phyloP scores from a whole-genome alignment of 75 land plant species.

The Cunninghamia lanceolata region DNA sequence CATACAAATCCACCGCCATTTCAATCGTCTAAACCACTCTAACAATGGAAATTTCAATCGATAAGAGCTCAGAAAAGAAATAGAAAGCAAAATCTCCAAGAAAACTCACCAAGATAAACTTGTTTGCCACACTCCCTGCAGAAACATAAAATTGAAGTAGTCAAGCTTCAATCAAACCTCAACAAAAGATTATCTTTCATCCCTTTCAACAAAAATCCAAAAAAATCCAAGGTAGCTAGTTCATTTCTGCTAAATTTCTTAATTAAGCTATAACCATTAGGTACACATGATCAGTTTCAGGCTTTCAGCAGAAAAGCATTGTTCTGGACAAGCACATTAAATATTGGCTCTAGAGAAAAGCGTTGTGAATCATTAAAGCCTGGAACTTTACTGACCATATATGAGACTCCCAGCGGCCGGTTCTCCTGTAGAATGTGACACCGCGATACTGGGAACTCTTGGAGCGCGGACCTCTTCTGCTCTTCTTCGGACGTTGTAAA shows the following conservation, averaged over 20 bases:
- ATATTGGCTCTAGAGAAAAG: too few species aligned
- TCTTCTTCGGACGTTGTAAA: conserved; percentile 50
- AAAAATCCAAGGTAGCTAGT: too few species aligned
- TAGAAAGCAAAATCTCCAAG: background rate
- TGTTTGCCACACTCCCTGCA: conserved; percentile 89
- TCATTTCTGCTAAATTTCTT: too few species aligned
- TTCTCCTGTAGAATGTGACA: conserved; percentile 82
- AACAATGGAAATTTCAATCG: background rate
- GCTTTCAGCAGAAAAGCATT: too few species aligned
- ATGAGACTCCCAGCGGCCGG: conserved; percentile 92
- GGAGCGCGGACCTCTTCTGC: conserved; percentile 82
- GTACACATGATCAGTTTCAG: too few species aligned
- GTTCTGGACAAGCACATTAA: too few species aligned
- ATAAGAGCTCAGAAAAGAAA: background rate
- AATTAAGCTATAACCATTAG: too few species aligned
- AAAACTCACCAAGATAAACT: conserved; percentile 61
- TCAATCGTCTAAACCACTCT: background rate
- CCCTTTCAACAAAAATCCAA: background rate
- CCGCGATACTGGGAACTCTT: conserved; percentile 87
- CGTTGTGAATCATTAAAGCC: background rate
- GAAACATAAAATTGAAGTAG: conserved; percentile 4
- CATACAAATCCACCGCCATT: background rate
- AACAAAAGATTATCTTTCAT: background rate
- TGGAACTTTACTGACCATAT: conserved; percentile 52
- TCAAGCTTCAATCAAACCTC: background rate